Evolutionary conservation across 2,329 filamentous ascomycete species (phyloP).

Genomic region (Fusarium sp.): DNA sequence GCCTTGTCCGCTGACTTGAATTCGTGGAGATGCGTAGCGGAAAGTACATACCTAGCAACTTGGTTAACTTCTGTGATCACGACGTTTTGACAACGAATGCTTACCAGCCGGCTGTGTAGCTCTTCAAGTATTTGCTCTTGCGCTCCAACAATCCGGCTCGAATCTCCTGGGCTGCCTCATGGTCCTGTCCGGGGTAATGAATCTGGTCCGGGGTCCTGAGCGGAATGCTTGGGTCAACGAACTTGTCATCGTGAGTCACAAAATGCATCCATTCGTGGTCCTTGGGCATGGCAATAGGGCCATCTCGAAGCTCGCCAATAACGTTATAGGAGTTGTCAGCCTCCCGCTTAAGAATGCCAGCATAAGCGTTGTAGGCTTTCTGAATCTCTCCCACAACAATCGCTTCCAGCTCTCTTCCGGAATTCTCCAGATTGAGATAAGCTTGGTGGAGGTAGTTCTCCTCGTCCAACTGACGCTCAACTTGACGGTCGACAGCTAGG

Average conservation of each 20-base stretch:
- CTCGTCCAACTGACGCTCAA: constrained; percentile 93
- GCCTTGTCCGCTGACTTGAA: constrained; percentile 98
- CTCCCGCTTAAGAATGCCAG: constrained; percentile 90
- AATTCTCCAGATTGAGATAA: constrained; percentile 92
- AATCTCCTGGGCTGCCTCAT: constrained; percentile 83
- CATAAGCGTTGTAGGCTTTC: constrained; percentile 95
- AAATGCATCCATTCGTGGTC: constrained; percentile 92
- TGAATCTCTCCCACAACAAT: constrained; percentile 98
- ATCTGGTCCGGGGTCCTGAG: constrained; percentile 83
- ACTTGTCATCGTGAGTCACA: constrained; percentile 81
- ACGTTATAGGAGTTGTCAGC: constrained; percentile 82
- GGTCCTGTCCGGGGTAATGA: constrained; percentile 88
- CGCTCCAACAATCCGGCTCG: constrained; percentile 91
- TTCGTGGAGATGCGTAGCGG: constrained; percentile 95
- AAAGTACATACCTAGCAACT: constrained; percentile 84
- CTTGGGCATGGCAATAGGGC: constrained; percentile 91
- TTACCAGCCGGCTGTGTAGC: constrained; percentile 94
- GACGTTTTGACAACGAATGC: constrained; percentile 41
- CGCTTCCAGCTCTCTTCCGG: constrained; percentile 91
- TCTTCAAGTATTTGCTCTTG: constrained; percentile 99
- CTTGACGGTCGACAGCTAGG: constrained; percentile 85
- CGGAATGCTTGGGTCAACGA: constrained; percentile 85
- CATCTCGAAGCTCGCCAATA: constrained; percentile 82
- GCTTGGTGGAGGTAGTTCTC: constrained; percentile 98
- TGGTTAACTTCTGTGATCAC: constrained; percentile 6